These are phyloP conservation scores for Suhomyces canberraensis DNA, from an alignment of 805 yeast species.

Conservation along the genomic window DNA sequence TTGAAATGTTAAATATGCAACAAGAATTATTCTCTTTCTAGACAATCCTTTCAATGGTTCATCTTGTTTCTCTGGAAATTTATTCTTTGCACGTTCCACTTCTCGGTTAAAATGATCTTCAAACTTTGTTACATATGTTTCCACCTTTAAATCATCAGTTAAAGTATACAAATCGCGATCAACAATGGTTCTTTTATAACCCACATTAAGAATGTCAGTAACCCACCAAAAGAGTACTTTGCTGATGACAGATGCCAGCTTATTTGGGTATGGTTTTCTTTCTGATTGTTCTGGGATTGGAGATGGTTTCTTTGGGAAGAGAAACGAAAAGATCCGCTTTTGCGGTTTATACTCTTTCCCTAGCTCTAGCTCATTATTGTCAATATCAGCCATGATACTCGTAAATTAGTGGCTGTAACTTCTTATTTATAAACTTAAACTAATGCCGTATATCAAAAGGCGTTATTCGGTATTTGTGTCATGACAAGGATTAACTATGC, in stretches of 20 bases:
- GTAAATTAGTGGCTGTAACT: no score
- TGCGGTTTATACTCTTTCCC: not conserved
- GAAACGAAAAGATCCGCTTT: not conserved
- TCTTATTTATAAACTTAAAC: no score
- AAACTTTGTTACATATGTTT: not conserved
- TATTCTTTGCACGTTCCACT: not conserved
- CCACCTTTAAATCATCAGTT: conserved; percentile 4
- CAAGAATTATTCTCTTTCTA: not conserved
- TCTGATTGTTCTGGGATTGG: conserved; percentile 18
- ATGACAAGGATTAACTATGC: no score
- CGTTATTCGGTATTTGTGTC: no score
- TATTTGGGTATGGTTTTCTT: not conserved
- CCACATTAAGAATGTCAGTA: conserved; percentile 3
- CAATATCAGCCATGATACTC: no score
- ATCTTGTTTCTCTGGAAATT: not conserved
- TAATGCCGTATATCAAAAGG: no score
- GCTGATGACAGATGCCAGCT: not conserved
- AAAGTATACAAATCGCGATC: conserved; percentile 6
- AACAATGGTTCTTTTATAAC: conserved; percentile 7
- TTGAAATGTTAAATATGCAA: not conserved
- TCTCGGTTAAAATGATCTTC: not conserved
- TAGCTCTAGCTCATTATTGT: not conserved
- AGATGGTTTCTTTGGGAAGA: not conserved
- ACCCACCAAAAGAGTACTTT: conserved; percentile 13
- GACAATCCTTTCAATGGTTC: not conserved